Conservation (phyloP, 2,329 filamentous ascomycete genomes). For the Davidsoniella virescens region DNA sequence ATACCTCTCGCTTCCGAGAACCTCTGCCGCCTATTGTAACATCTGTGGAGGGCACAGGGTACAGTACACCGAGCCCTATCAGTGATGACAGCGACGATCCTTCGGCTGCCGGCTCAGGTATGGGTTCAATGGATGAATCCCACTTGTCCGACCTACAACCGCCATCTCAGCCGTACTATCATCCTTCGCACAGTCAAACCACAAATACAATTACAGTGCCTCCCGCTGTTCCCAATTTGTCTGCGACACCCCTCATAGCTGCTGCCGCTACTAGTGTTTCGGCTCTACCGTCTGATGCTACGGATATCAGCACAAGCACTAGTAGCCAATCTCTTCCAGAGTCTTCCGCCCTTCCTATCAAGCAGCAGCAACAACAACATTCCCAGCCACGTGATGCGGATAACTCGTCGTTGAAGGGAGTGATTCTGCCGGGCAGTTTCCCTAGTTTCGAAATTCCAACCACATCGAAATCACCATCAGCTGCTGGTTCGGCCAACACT, state of each 20-base stretch:
- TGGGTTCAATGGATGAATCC: constrained; percentile 8
- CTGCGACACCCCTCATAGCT: too few species aligned
- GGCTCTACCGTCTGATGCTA: too few species aligned
- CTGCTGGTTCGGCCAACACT: too few species aligned
- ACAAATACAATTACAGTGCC: too few species aligned
- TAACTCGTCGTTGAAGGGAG: constrained; percentile 15
- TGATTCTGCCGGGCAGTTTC: constrained; percentile 44
- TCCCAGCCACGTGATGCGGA: constrained; percentile 19
- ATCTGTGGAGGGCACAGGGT: constrained; percentile 48
- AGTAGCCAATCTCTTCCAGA: too few species aligned
- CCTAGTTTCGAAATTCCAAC: constrained; percentile 24
- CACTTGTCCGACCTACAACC: too few species aligned
- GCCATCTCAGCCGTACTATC: not conserved
- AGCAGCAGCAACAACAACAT: not conserved
- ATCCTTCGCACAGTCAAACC: not conserved
- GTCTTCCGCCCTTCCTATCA: too few species aligned
- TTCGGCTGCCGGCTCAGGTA: constrained; percentile 11
- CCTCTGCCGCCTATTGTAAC: constrained; percentile 57
- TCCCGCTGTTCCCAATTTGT: too few species aligned
- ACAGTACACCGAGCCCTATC: constrained; percentile 19
- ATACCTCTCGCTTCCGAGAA: constrained; percentile 41
- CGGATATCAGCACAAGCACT: too few species aligned
- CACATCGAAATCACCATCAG: not conserved
- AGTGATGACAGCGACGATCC: constrained; percentile 21
- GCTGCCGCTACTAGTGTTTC: too few species aligned